Base-by-base conservation (phyloP, 2,329 filamentous ascomycete genomes). In the Alternaria arbusti region DNA sequence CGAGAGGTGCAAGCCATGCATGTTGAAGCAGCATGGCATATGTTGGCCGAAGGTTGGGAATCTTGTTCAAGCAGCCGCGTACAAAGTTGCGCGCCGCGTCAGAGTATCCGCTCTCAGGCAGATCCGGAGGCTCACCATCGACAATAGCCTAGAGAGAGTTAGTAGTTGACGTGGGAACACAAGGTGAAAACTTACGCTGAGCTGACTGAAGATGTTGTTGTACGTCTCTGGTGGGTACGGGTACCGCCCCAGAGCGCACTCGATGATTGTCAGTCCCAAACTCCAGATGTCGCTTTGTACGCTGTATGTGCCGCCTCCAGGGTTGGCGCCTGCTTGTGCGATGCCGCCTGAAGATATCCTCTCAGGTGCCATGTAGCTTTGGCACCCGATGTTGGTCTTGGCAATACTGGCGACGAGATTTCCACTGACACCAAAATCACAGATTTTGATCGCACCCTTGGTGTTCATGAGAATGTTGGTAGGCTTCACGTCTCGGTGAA, bases 261-360 rank as follows among this genome's bases (percentile, higher is more conserved):
- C 96, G 72, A 99, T 97, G 68, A 99, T 91, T 26, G 93, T 96
- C 76, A 99, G 81, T 15, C 96, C 96, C 70, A 99, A 82, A 80
- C 93, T 97, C 96, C 96, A 99, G 63, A 99, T 95, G 78, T 99
- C 96, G 77, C 93, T 97, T 81, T 98, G 96, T 43, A 99, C 96
- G 78, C 93, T 97, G 81, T 99, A 99, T 3, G 95, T 97, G 60
- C 95, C 95, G 63, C 90, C 91, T 6, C 88, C 85, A 59, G 87
- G 87, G 62, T 89, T 88, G 17, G 89, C 85, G 25, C 90, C 90
- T 5, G 88, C 86, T 65, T 91, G 87, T 62, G 92, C 89, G 74
- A 94, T 89, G 22, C 91, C 91, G 60, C 94, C 94, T 52, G 93
- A 93, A 9, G 93, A 93, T 74, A 99, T 99, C 69, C 96, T 86